Evolutionary conservation across 805 yeast species (phyloP).

Genomic region (Starmerella floricola): DNA sequence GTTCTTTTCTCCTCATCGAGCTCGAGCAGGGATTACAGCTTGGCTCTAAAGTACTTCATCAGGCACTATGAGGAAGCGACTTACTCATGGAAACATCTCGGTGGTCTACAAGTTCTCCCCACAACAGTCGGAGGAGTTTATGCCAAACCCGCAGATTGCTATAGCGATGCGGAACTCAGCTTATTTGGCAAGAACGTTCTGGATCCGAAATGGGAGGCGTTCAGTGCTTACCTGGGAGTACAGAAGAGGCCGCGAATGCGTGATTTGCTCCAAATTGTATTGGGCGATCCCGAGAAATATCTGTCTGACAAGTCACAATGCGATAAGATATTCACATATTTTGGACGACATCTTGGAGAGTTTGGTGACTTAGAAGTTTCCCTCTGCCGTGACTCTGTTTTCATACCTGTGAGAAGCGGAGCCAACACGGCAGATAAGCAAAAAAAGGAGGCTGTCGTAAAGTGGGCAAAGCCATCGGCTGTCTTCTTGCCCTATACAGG

Average conservation of each 20-base stretch:
- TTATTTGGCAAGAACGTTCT: constrained; percentile 28
- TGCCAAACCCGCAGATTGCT: constrained; percentile 23
- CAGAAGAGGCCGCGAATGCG: constrained; percentile 22
- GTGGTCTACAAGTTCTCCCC: constrained; percentile 19
- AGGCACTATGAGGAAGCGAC: constrained; percentile 22
- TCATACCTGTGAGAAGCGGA: constrained; percentile 25
- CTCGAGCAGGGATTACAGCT: neutral
- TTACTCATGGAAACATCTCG: constrained; percentile 3
- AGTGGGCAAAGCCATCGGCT: constrained; percentile 20
- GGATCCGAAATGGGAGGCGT: constrained; percentile 15
- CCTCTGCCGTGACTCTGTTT: constrained; percentile 12
- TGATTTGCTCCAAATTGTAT: constrained; percentile 18
- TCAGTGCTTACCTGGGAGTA: constrained; percentile 28
- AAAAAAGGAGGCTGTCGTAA: neutral
- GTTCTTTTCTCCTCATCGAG: constrained; percentile 24
- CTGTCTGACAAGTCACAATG: constrained; percentile 15
- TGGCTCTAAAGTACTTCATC: constrained; percentile 26
- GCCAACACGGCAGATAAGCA: no score
- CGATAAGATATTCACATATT: constrained; percentile 24
- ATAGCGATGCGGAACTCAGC: constrained; percentile 17
- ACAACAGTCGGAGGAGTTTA: constrained; percentile 8
- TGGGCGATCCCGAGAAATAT: constrained; percentile 21
- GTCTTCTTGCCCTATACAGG: constrained; percentile 20
- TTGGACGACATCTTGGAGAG: constrained; percentile 23
- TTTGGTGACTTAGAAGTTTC: constrained; percentile 19